Evolutionary conservation across 192 early-diverging fungal species (phyloP), one percentile per base, ranked within the genome.

Genomic region (Coemansia sp.): DNA sequence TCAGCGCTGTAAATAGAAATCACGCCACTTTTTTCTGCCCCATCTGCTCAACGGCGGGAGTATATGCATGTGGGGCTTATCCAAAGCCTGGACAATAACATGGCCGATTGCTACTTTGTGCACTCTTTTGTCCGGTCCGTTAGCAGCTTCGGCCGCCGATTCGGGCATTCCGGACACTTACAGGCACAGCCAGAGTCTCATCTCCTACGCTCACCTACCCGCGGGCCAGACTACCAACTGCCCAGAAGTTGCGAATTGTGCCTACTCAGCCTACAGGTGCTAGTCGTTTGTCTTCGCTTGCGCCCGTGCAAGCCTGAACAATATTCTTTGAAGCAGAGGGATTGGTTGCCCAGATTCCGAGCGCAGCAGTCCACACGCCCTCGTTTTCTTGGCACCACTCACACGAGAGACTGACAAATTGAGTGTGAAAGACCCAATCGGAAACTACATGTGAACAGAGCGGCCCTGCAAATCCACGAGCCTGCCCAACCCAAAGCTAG

Each of bases 371-470:
- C 31, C 51, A 41, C 51, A 41, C 65, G 9, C 65, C 19, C 27
- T 29, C 41, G 12, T 5, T 42, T 39, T 67, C 14, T 67, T 58
- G 46, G 34, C 27, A 17, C 55, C 55, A 57, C 29, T 32, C 15
- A 8, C 11, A 57, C 4, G 29, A 48, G 19, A 19, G 19, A 17
- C 45, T 48, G 45, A 8, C 55, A 57, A 32, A 57, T 57, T 14
- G 29, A 57, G 55, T 31, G 27, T 57, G 55, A 31, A 17, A 25
- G 50, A 29, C 23, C 50, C 50, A 53, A 53, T 53, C 50, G 50
- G 50, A 53, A 53, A 53, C 50, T 27, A 10, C 50, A 53, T 53
- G 50, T 53, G 50, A 53, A 53, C 50, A 53, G 50, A 29, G 50
- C 50, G 3, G 50, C 50, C 50, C 50, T 53, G 50, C 50, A 53